Evolutionary conservation across 139 green algal species (phyloP).

Genomic region (Chlamydomonas incerta): DNA sequence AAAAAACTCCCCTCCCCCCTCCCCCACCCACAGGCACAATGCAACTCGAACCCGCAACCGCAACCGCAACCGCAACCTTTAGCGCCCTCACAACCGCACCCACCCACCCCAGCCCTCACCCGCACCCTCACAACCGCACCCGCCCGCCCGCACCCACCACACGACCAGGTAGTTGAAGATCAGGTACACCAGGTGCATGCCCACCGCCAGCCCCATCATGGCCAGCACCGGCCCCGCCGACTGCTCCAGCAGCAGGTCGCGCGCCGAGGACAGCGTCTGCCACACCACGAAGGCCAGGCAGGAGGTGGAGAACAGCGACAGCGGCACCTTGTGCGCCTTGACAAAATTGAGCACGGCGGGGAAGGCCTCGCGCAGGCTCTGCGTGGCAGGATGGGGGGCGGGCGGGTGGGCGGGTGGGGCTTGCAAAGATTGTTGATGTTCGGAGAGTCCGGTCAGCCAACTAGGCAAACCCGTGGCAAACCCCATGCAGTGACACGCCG

Average conservation of each 20-base stretch:
- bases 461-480: too few species aligned
- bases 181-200: conserved; percentile 74
- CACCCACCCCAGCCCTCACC: neutral
- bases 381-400: neutral
- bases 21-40: too few species aligned
- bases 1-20: too few species aligned
- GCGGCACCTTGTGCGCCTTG: conserved; percentile 45
- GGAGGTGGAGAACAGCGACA: conserved; percentile 66
- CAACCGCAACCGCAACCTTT: too few species aligned
- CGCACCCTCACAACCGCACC: too few species aligned
- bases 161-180: conserved; percentile 49
- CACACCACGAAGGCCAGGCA: conserved; percentile 83
- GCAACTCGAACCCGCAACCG: too few species aligned
- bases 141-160: neutral
- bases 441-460: too few species aligned
- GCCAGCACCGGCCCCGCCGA: conserved; percentile 61
- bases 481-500: too few species aligned
- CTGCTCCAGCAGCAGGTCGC: conserved; percentile 55
- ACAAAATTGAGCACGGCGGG: conserved; percentile 44
- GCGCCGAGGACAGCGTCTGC: conserved; percentile 73
- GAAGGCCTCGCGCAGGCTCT: conserved; percentile 20
- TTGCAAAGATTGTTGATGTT: too few species aligned
- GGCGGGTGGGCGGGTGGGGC: neutral
- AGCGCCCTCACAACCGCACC: too few species aligned
- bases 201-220: conserved; percentile 65